Evolutionary conservation across 2,329 filamentous ascomycete species (phyloP), one percentile per base, ranked within the genome.

Genomic region (Sporothrix brunneoviolacea): DNA sequence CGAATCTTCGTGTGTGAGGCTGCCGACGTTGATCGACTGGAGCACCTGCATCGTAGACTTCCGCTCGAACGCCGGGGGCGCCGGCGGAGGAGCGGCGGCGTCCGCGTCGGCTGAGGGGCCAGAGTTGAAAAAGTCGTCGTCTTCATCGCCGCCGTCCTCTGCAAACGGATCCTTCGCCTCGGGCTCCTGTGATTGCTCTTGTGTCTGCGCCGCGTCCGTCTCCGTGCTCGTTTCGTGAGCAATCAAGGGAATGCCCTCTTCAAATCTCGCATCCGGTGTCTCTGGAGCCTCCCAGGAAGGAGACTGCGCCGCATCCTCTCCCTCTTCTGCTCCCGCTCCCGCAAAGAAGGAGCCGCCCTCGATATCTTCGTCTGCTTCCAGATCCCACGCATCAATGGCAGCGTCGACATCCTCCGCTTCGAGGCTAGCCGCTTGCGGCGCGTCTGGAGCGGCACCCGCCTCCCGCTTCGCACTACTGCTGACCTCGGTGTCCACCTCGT

Each of bases 161-260:
- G 64, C 65, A 58, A 77, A 76, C 0, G 57, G 18, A 42, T 65
- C 56, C 8, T 53, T 52, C 0, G 42, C 44, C 1, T 35, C 40
- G 10, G 22, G 21, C n/a, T 43, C 16, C 2, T 40, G 28, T 2
- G 55, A 33, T 2, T 48, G n/a, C 27, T 48, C 30, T 22, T 40
- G 19, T 4, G 55, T 40, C 2, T 52, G 19, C 22, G 49, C 35
- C 24, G 46, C 18, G 44, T 10, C 12, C 1, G 40, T 15, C 15
- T 19, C 48, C 21, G 19, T 43, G 22, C 24, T 36, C 67, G 61
- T 50, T 43, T 69, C 64, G 18, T 72, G 70, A 0, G 57, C 47
- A 58, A 80, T 80, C 53, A 89, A 65, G 1, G 84, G 84, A 4
- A 88, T 53, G 0, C 84, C 84, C 66, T 89, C 85, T 52, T 86